Conservation (phyloP, 495 filamentous ascomycete species). For the Neurospora sp. region DNA sequence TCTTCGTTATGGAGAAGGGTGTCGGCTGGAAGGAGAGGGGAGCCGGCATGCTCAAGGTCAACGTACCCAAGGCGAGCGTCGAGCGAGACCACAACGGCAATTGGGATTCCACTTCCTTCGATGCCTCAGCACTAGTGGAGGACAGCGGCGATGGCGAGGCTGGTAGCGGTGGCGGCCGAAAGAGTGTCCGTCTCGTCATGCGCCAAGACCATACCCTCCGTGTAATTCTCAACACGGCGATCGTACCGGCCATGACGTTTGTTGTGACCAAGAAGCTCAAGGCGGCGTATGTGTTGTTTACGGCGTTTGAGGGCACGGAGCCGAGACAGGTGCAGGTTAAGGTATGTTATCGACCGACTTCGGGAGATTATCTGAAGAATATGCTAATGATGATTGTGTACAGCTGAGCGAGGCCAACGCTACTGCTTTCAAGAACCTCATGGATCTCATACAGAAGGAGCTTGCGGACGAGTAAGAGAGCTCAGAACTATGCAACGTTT, state of each 20-base stretch:
- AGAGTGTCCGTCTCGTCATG: conserved; percentile 64
- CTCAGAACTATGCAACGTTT: neutral
- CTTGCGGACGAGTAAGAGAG: conserved; percentile 17
- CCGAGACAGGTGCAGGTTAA: conserved; percentile 56
- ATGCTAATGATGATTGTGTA: conserved; percentile 1
- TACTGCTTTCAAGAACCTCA: conserved; percentile 29
- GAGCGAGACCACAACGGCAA: conserved; percentile 35
- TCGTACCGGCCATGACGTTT: conserved; percentile 64
- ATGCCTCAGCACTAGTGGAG: conserved; percentile 38
- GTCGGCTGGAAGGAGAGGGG: conserved; percentile 75
- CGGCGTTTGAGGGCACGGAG: conserved; percentile 48
- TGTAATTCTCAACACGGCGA: conserved; percentile 75
- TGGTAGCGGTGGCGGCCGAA: conserved; percentile 6
- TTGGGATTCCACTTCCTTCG: conserved; percentile 34
- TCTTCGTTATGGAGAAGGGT: conserved; percentile 64
- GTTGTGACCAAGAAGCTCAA: conserved; percentile 57
- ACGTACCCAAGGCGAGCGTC: conserved; percentile 47
- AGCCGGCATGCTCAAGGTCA: conserved; percentile 72
- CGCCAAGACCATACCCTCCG: conserved; percentile 73
- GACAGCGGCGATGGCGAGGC: conserved; percentile 27
- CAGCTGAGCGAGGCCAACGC: conserved; percentile 38
- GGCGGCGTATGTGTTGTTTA: conserved; percentile 43
- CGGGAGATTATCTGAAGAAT: too few species aligned
- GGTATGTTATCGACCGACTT: too few species aligned
- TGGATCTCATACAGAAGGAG: conserved; percentile 30